phyloP scores from a whole-genome alignment of 2,329 filamentous ascomycete genomes.

The Alternaria novae-zelandiae region DNA sequence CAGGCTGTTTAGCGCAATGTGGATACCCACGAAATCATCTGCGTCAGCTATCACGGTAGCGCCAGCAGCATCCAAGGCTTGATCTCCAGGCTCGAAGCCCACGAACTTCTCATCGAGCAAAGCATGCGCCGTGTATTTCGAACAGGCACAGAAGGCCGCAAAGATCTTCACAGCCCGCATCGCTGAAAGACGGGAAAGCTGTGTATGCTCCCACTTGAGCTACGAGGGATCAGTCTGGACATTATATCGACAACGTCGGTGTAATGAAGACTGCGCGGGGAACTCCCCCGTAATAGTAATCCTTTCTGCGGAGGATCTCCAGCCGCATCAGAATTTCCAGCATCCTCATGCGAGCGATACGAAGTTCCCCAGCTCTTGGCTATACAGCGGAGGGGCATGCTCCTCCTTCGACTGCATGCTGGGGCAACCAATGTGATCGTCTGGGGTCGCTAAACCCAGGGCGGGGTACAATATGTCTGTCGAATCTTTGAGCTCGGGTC shows the following conservation, averaged over 20 bases:
- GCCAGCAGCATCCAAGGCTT: slow-evolving; percentile 16
- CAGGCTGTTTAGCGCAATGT: slow-evolving; percentile 24
- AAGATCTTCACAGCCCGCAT: not conserved
- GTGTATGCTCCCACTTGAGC: not conserved
- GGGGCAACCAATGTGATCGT: not conserved
- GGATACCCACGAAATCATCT: slow-evolving; percentile 21
- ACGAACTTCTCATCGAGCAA: slow-evolving; percentile 27
- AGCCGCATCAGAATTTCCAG: not conserved
- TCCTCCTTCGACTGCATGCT: not conserved
- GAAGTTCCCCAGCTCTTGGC: not conserved
- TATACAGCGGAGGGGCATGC: not conserved
- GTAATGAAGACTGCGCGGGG: not conserved
- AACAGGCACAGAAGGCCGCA: not conserved
- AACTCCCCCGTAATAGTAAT: not conserved
- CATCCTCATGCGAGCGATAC: not conserved
- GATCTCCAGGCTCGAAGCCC: slow-evolving; percentile 6
- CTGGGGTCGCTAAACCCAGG: not conserved
- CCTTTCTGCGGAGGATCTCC: not conserved
- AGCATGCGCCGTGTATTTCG: not conserved
- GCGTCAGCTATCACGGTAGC: slow-evolving; percentile 17
- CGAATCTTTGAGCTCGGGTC: not conserved
- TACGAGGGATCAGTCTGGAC: not conserved
- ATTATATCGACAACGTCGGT: not conserved
- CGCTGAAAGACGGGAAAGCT: not conserved
- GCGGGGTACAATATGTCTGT: not conserved